Percentiles rank a stretch among this genome's conserved stretches.
phyloP scores from a whole-genome alignment of 257 asterid species.

The Plectranthus barbatus region DNA sequence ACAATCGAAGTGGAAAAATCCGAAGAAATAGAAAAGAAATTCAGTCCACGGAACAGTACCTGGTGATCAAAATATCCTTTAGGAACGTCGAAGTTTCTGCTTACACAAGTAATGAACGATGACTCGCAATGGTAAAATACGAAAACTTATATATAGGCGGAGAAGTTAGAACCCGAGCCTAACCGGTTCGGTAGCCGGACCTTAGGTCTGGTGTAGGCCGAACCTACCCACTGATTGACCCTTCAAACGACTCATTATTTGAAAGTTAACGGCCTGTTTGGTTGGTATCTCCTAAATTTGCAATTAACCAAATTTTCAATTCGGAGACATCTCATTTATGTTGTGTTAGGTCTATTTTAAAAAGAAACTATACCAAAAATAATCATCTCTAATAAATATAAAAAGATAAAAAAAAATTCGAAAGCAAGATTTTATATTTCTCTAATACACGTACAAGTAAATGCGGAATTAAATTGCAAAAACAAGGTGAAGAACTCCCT shows the following conservation, averaged over 20 bases:
- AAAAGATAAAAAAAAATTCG: too few species aligned
- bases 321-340: too few species aligned
- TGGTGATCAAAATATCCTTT: slow-evolving; percentile 14
- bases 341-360: too few species aligned
- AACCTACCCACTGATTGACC: slow-evolving; percentile 34
- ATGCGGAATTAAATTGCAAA: too few species aligned
- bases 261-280: slow-evolving; percentile 21
- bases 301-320: too few species aligned
- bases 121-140: background rate
- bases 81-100: background rate
- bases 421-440: too few species aligned
- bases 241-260: background rate
- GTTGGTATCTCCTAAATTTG: background rate
- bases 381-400: too few species aligned
- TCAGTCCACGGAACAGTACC: slow-evolving; percentile 22
- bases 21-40: background rate
- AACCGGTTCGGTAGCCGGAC: background rate
- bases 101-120: slow-evolving; percentile 13
- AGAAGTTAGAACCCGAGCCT: slow-evolving; percentile 12
- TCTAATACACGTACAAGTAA: too few species aligned
- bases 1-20: background rate
- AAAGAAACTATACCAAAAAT: too few species aligned
- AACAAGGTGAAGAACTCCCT: too few species aligned
- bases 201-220: slow-evolving; percentile 17
- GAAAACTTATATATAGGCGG: slow-evolving; percentile 16